A percentile compares a stretch with the other conserved stretches of the same genome.
Evolutionary conservation across 768 basidiomycete genomes (phyloP).

Genomic region (Tricholoma flavovirens): DNA sequence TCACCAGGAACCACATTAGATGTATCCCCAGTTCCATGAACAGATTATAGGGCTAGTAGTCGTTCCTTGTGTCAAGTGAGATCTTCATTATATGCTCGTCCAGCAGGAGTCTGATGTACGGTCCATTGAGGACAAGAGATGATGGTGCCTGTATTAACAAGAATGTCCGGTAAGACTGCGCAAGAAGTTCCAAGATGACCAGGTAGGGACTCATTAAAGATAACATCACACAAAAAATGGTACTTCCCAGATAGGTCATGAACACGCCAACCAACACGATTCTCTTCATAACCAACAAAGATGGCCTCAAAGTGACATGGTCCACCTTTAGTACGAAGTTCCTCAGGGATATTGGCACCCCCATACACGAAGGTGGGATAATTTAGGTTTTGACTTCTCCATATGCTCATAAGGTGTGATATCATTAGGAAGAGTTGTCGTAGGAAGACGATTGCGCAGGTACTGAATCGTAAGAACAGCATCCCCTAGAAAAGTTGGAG

Average conservation of each 20-base stretch:
- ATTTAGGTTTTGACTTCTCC: too few species aligned
- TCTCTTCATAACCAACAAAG: too few species aligned
- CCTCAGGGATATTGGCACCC: too few species aligned
- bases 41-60: not conserved
- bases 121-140: not conserved
- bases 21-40: not conserved
- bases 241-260: constrained; percentile 12
- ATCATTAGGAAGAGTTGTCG: not conserved
- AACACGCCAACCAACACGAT: constrained; percentile 18
- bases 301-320: too few species aligned
- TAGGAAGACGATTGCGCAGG: not conserved
- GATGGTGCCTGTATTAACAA: not conserved
- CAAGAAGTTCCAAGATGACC: constrained; percentile 7
- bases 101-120: not conserved
- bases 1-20: not conserved
- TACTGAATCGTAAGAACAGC: not conserved
- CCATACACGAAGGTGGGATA: too few species aligned
- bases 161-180: not conserved
- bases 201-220: too few species aligned
- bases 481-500: not conserved
- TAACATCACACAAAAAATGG: too few species aligned
- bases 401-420: not conserved
- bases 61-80: not conserved
- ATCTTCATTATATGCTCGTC: not conserved
- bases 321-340: too few species aligned